phyloP scores from a whole-genome alignment of 192 early-diverging fungal genomes.

The Coemansia sp. region DNA sequence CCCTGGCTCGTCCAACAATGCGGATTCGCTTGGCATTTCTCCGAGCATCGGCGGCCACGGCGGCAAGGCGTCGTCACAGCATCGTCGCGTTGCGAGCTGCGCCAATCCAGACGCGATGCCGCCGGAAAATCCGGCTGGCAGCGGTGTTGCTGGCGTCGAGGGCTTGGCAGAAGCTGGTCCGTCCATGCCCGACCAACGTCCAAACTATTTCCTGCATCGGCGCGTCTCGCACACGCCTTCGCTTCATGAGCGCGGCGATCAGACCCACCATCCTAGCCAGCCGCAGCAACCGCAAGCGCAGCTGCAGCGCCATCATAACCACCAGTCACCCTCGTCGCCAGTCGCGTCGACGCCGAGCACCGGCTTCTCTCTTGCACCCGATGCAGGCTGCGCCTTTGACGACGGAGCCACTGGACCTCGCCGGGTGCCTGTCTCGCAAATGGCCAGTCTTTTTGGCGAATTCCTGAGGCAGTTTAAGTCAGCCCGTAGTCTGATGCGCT shows the following conservation, averaged over 20 bases:
- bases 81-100: constrained; percentile 17
- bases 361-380: not conserved
- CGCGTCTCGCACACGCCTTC: constrained; percentile 28
- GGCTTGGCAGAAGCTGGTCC: not conserved
- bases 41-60: not conserved
- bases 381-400: not conserved
- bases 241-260: not conserved
- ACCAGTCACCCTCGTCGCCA: not conserved
- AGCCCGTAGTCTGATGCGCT: constrained; percentile 31
- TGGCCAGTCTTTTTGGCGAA: constrained; percentile 38
- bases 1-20: not conserved
- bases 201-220: constrained; percentile 9
- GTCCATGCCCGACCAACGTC: constrained; percentile 4
- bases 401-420: not conserved
- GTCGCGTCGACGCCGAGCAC: constrained; percentile 3
- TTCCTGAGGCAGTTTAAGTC: constrained; percentile 47
- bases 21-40: not conserved
- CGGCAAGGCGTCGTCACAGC: not conserved
- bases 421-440: constrained; percentile 20
- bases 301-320: not conserved
- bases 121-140: too few relatives aligned
- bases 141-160: not conserved
- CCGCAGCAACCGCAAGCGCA: too few relatives aligned
- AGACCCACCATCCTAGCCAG: not conserved
- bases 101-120: not conserved